A percentile compares a stretch with the other conserved stretches of the same genome.
Conservation (phyloP, 306 rosid genomes). For the Prosopis cineraria region DNA sequence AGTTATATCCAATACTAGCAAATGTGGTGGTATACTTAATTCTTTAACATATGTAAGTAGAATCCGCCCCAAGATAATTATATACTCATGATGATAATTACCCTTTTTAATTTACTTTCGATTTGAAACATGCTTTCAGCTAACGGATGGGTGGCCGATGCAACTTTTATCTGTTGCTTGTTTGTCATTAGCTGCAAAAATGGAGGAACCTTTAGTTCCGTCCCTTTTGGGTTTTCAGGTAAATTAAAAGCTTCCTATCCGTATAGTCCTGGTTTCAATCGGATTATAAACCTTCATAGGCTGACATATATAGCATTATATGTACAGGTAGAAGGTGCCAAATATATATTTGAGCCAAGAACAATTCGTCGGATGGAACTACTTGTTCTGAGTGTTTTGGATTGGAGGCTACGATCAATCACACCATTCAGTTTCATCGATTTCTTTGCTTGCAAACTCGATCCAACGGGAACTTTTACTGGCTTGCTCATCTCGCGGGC, state of each 20-base stretch:
- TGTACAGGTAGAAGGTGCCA: conserved; percentile 76
- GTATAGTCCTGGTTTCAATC: background rate
- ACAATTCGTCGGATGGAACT: conserved; percentile 88
- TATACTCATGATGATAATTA: conserved; percentile 21
- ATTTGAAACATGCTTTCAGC: conserved; percentile 53
- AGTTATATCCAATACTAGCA: background rate
- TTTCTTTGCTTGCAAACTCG: conserved; percentile 88
- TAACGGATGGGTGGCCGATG: conserved; percentile 84
- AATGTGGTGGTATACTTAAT: background rate
- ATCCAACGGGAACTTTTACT: conserved; percentile 60
- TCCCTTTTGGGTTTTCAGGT: conserved; percentile 95
- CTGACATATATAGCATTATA: background rate
- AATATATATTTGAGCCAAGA: conserved; percentile 80
- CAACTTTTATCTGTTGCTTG: conserved; percentile 93
- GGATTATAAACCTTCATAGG: background rate
- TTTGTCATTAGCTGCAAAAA: conserved; percentile 93
- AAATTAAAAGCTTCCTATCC: background rate
- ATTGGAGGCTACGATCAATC: conserved; percentile 94
- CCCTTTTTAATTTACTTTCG: conserved; percentile 11
- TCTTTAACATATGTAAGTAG: background rate
- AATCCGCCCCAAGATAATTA: background rate
- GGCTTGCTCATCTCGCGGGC: conserved; percentile 79
- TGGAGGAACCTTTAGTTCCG: conserved; percentile 98
- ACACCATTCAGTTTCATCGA: conserved; percentile 90
- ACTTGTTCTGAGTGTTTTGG: conserved; percentile 75